Percentiles rank a stretch among this genome's conserved stretches.
Conservation (phyloP, 495 filamentous ascomycete species). For the Cercophora scortea region DNA sequence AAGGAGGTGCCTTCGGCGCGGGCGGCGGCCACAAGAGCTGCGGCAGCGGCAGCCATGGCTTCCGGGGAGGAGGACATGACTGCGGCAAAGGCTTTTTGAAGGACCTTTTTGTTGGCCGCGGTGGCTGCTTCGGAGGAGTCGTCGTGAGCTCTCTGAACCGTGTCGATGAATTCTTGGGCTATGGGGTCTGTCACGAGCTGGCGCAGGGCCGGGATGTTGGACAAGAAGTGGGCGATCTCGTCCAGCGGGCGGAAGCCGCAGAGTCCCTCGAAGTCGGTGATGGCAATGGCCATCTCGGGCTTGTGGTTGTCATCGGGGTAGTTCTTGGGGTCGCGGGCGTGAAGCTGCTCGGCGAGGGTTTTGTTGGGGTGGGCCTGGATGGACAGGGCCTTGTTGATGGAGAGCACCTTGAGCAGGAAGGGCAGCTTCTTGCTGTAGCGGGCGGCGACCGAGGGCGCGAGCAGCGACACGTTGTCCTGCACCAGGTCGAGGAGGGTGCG, state of each 20-base stretch:
- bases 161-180: slow-evolving; percentile 58
- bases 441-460: slow-evolving; percentile 62
- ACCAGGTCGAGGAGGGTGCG: slow-evolving; percentile 85
- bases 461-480: slow-evolving; percentile 75
- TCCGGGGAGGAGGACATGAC: slow-evolving; percentile 71
- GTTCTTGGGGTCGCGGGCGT: slow-evolving; percentile 80
- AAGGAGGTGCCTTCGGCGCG: slow-evolving; percentile 52
- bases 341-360: slow-evolving; percentile 85
- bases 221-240: slow-evolving; percentile 82
- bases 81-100: slow-evolving; percentile 63
- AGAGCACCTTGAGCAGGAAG: slow-evolving; percentile 96
- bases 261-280: slow-evolving; percentile 91
- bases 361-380: slow-evolving; percentile 99
- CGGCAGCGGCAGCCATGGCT: slow-evolving; percentile 53
- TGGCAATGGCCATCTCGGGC: slow-evolving; percentile 96
- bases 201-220: slow-evolving; percentile 62
- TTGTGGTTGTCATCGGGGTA: slow-evolving; percentile 99
- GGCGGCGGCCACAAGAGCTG: slow-evolving; percentile 64
- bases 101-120: slow-evolving; percentile 67
- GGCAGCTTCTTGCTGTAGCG: slow-evolving; percentile 60
- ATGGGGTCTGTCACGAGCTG: slow-evolving; percentile 65
- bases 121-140: slow-evolving; percentile 42
- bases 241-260: slow-evolving; percentile 87
- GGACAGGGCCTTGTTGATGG: slow-evolving; percentile 85
- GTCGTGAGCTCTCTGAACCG: slow-evolving; percentile 55